Percentiles rank a stretch among this genome's conserved stretches.
These are phyloP conservation scores for Metschnikowia corniflorae DNA, from an alignment of 805 yeast genomes.

Conservation along the genomic window DNA sequence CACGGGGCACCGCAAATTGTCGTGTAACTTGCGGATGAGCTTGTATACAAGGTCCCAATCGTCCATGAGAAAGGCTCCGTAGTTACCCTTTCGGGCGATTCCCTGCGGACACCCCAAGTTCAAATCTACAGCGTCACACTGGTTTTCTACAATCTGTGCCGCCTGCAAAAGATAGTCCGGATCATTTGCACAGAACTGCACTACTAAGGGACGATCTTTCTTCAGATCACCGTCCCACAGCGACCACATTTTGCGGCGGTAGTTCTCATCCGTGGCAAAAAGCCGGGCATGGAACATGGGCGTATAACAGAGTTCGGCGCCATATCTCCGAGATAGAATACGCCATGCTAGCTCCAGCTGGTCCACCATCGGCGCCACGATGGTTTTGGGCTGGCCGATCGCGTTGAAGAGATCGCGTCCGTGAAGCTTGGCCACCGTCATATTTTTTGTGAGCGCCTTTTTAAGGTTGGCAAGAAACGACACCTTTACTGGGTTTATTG, in stretches of 20 bases:
- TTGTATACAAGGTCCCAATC: constrained; percentile 83
- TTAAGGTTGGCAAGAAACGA: background rate
- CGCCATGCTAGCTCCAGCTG: constrained; percentile 97
- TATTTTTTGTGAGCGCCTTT: constrained; percentile 1
- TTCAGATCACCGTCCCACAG: constrained; percentile 66
- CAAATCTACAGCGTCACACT: constrained; percentile 93
- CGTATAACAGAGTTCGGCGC: constrained; percentile 91
- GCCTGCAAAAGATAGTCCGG: constrained; percentile 80
- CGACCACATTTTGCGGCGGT: constrained; percentile 70
- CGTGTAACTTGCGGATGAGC: constrained; percentile 70
- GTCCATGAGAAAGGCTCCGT: constrained; percentile 95
- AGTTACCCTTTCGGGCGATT: constrained; percentile 89
- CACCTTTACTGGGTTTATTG: constrained; percentile 3
- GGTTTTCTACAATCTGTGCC: constrained; percentile 72
- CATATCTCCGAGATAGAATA: constrained; percentile 75
- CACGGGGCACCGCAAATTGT: constrained; percentile 76
- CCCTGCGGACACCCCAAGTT: constrained; percentile 99
- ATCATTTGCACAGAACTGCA: constrained; percentile 96
- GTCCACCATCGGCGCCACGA: constrained; percentile 99
- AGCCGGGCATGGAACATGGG: constrained; percentile 96
- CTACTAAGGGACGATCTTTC: constrained; percentile 80
- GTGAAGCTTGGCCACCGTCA: constrained; percentile 20
- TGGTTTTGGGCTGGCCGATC: constrained; percentile 72
- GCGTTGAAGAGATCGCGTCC: constrained; percentile 72
- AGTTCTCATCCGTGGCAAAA: constrained; percentile 80